Percentiles rank a stretch among this genome's conserved stretches.
phyloP scores from a whole-genome alignment of 495 filamentous ascomycete genomes.

The Pseudevernia furfuracea region DNA sequence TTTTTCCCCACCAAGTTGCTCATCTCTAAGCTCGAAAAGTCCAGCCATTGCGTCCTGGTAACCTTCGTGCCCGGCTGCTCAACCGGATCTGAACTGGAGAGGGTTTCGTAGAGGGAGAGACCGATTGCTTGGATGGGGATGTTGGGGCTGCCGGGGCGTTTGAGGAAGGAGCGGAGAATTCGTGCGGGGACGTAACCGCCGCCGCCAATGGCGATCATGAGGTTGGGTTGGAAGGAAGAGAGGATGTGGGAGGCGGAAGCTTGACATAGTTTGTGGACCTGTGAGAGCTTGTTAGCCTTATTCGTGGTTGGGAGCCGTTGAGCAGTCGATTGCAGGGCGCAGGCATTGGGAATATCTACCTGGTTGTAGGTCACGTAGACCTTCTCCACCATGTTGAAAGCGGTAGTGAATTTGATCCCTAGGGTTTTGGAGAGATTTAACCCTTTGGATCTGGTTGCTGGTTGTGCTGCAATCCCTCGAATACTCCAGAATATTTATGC shows the following conservation, averaged over 20 bases:
- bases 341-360: slow-evolving; percentile 37
- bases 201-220: slow-evolving; percentile 98
- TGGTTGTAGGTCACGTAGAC: slow-evolving; percentile 94
- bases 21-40: slow-evolving; percentile 82
- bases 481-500: not conserved
- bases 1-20: slow-evolving; percentile 91
- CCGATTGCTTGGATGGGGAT: slow-evolving; percentile 99
- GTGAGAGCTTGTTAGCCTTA: slow-evolving; percentile 10
- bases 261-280: slow-evolving; percentile 98
- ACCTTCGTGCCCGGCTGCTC: slow-evolving; percentile 86
- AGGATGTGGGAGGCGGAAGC: slow-evolving; percentile 72
- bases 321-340: not conserved
- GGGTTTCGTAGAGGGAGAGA: slow-evolving; percentile 88
- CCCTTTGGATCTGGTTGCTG: no score
- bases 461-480: no score
- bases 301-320: not conserved
- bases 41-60: slow-evolving; percentile 96
- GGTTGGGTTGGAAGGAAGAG: slow-evolving; percentile 74
- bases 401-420: not conserved
- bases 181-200: slow-evolving; percentile 96
- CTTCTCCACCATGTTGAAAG: slow-evolving; percentile 69
- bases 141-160: slow-evolving; percentile 77
- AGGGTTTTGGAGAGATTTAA: not conserved
- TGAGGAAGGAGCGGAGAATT: slow-evolving; percentile 96
- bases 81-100: slow-evolving; percentile 52